Conservation (phyloP, 78 protist genomes). For the Dictyostelium purpureum region DNA sequence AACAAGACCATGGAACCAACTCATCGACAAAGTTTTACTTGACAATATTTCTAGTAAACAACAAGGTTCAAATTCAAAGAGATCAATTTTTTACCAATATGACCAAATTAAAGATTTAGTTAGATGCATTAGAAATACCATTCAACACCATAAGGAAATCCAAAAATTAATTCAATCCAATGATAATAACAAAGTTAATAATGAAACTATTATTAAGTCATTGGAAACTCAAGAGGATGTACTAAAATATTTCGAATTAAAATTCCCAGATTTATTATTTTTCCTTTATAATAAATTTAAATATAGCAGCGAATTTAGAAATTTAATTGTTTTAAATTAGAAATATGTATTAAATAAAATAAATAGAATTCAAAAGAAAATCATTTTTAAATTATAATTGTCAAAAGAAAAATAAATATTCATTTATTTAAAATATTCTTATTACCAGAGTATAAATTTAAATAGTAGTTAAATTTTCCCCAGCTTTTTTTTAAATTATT, state of each 20-base stretch:
- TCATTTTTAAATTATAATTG: too few species aligned
- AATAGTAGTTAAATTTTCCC: too few species aligned
- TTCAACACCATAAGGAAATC: conserved; percentile 44
- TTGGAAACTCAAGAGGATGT: neutral
- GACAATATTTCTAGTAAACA: too few species aligned
- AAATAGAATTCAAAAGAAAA: too few species aligned
- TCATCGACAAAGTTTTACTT: neutral
- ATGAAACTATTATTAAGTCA: neutral
- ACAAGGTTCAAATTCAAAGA: neutral
- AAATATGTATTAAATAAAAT: too few species aligned
- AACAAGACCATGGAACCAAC: neutral
- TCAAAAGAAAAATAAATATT: too few species aligned
- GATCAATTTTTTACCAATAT: neutral
- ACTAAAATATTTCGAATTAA: conserved; percentile 19
- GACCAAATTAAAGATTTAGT: conserved; percentile 20
- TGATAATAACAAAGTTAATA: neutral
- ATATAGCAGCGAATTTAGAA: too few species aligned
- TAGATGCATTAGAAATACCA: conserved; percentile 30
- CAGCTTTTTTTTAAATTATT: too few species aligned
- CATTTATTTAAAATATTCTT: too few species aligned
- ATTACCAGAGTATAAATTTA: too few species aligned
- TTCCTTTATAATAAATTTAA: conserved; percentile 18
- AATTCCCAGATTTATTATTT: conserved; percentile 9
- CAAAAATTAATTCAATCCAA: neutral
- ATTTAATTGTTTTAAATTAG: too few species aligned